Conservation (phyloP, 495 filamentous ascomycete genomes). For the Parathielavia appendiculata region DNA sequence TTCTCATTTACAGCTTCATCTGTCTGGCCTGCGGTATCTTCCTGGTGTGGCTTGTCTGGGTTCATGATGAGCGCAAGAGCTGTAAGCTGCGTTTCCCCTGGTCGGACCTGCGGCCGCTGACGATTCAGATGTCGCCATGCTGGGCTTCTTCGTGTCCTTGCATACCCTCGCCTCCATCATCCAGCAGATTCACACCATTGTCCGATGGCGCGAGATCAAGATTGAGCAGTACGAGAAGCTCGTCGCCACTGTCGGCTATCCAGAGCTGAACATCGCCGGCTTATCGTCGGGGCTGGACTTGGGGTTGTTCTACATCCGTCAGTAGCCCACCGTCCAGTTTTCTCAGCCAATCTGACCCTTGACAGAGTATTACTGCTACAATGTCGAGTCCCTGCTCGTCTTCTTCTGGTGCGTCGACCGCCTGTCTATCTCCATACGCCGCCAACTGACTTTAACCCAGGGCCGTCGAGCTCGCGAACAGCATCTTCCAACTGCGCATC, state of each 20-base stretch:
- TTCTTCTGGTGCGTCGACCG: constrained; percentile 37
- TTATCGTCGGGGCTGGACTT: constrained; percentile 39
- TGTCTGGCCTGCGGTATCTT: constrained; percentile 35
- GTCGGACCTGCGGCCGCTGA: not conserved
- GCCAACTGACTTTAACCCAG: constrained; percentile 20
- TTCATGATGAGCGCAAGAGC: constrained; percentile 42
- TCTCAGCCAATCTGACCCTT: not conserved
- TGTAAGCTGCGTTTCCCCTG: constrained; percentile 35
- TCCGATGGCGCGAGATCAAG: constrained; percentile 41
- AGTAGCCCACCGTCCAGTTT: not conserved
- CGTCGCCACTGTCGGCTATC: constrained; percentile 31
- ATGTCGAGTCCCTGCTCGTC: constrained; percentile 43
- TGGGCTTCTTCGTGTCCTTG: constrained; percentile 36
- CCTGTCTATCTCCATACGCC: not conserved
- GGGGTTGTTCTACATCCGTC: constrained; percentile 47
- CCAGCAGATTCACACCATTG: constrained; percentile 45
- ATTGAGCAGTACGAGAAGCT: constrained; percentile 37
- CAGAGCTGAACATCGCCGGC: constrained; percentile 46
- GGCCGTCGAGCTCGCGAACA: constrained; percentile 38
- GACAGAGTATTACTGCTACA: constrained; percentile 47
- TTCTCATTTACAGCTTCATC: constrained; percentile 41
- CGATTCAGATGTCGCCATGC: constrained; percentile 39
- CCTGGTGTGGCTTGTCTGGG: constrained; percentile 40
- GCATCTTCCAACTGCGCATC: constrained; percentile 33
- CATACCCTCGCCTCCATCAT: constrained; percentile 40